Percentiles rank a stretch among this genome's conserved stretches.
These are phyloP conservation scores for Exophiala sp. DNA, from an alignment of 2,329 filamentous ascomycete species.

Conservation along the genomic window DNA sequence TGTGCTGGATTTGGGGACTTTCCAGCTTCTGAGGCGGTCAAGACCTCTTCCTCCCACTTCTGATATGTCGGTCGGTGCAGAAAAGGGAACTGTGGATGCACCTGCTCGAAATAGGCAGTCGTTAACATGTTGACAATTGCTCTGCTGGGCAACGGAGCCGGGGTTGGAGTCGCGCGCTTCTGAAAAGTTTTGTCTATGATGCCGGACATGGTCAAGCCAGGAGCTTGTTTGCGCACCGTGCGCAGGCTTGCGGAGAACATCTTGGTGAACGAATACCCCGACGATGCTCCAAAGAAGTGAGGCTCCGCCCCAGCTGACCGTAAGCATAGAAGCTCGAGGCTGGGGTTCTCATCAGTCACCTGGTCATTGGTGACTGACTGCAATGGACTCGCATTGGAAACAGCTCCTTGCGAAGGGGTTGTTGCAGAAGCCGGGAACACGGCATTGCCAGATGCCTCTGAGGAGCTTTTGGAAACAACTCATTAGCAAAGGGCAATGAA, in stretches of 20 bases:
- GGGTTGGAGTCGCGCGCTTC: neutral
- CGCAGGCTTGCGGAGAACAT: conserved; percentile 6
- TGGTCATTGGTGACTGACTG: neutral
- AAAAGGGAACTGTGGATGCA: conserved; percentile 40
- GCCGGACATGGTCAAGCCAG: conserved; percentile 8
- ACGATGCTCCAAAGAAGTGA: conserved; percentile 13
- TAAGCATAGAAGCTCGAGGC: conserved; percentile 10
- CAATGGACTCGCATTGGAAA: neutral
- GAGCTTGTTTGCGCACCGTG: conserved; percentile 4
- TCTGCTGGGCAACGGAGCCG: conserved; percentile 6
- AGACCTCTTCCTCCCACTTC: conserved; percentile 30
- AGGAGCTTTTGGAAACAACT: neutral
- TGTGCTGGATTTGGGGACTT: conserved; percentile 1
- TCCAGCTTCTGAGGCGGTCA: conserved; percentile 2
- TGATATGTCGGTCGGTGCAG: conserved; percentile 36
- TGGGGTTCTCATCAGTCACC: conserved; percentile 1
- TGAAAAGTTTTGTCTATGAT: neutral
- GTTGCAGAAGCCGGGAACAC: no score
- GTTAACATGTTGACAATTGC: conserved; percentile 6
- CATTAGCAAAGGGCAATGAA: no score
- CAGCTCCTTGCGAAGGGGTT: neutral
- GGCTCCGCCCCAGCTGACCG: conserved; percentile 12
- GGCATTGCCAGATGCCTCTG: neutral
- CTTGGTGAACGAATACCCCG: conserved; percentile 8
- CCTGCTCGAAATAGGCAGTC: conserved; percentile 37